Evolutionary conservation across 2,329 filamentous ascomycete genomes (phyloP).

Genomic region (Sarocladiaceae sp.): DNA sequence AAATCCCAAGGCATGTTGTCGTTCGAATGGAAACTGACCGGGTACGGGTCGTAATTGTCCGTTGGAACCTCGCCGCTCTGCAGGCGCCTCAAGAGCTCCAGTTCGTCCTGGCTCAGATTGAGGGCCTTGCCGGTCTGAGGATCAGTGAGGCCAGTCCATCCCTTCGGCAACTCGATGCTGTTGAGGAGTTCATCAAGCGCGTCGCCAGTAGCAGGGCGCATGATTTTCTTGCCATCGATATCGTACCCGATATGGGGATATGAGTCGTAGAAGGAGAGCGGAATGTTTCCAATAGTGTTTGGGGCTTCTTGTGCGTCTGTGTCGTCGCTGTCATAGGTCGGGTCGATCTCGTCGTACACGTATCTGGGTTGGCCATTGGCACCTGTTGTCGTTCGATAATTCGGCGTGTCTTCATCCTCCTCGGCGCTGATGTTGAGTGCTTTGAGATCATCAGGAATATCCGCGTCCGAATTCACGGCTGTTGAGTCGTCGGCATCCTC

Average conservation of each 20-base stretch:
- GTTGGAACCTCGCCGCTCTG: constrained; percentile 84
- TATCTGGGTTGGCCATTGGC: constrained; percentile 89
- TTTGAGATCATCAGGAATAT: constrained; percentile 20
- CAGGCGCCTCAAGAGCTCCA: constrained; percentile 81
- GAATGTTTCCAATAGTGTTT: constrained; percentile 95
- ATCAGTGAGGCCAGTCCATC: constrained; percentile 94
- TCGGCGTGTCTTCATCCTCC: constrained; percentile 35
- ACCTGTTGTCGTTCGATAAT: constrained; percentile 59
- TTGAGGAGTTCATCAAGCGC: constrained; percentile 90
- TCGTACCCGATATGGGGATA: constrained; percentile 99
- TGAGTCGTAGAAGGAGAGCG: constrained; percentile 89
- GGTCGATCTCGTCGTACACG: constrained; percentile 88
- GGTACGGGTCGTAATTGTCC: constrained; percentile 89
- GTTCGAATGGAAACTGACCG: constrained; percentile 41
- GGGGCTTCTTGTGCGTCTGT: constrained; percentile 70
- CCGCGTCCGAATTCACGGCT: constrained; percentile 16
- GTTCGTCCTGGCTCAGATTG: constrained; percentile 77
- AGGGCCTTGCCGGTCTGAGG: constrained; percentile 89
- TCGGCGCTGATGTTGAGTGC: constrained; percentile 26
- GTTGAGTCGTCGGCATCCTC: constrained; percentile 24
- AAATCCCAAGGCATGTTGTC: too few relatives aligned
- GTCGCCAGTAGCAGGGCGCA: constrained; percentile 89
- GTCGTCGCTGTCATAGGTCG: constrained; percentile 93
- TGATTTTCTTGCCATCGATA: constrained; percentile 97
- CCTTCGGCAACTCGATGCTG: constrained; percentile 93